Base-by-base conservation (phyloP, 257 asterid genomes). In the Solanum piurae region DNA sequence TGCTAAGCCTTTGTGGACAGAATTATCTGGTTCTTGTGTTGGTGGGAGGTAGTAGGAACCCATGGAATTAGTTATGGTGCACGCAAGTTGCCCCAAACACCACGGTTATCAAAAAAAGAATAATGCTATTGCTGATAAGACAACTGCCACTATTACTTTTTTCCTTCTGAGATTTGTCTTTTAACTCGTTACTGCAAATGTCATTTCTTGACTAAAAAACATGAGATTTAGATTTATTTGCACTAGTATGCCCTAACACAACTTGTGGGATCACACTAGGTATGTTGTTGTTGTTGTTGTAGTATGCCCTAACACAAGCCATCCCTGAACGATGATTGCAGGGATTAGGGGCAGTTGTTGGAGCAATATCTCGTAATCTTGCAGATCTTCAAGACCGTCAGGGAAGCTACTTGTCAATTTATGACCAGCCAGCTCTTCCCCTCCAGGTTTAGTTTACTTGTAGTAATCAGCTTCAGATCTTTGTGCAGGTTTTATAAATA, bases 311-410 rank as follows among this genome's bases (percentile, higher is more conserved):
- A 46, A 46, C 1, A 9, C 6, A 29, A 46, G 68, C 85, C 29
- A 9, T 80, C 18, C 16, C 18, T 18, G 69, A 80, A 49, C 0
- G 6, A 80, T 80, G 44, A 87, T 86, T 88, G 60, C 93, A 97
- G 99, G 99, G 99, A 36, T 89, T 97, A 83, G 99, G 99, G 73
- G 99, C 99, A 86, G 99, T 97, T 84, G 96, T 97, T 89, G 99
- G 99, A 90, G 97, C 99, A 89, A 94, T 97, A 91, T 94, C 99
- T 55, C 98, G 99, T 73, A 97, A 97, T 90, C 98, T 97, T 89
- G 96, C 93, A 12, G 98, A 97, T 91, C 98, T 97, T 89, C 98
- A 97, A 92, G 98, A 94, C 86, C 95, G 96, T 86, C 98, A 94
- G 89, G 99, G 99, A 76, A 96, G 99, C 93, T 97, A 97, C 93